Evolutionary conservation across 176 grass and related monocot genomes (phyloP), one percentile per base, ranked within the genome.

Genomic region (Musa schizocarpa): DNA sequence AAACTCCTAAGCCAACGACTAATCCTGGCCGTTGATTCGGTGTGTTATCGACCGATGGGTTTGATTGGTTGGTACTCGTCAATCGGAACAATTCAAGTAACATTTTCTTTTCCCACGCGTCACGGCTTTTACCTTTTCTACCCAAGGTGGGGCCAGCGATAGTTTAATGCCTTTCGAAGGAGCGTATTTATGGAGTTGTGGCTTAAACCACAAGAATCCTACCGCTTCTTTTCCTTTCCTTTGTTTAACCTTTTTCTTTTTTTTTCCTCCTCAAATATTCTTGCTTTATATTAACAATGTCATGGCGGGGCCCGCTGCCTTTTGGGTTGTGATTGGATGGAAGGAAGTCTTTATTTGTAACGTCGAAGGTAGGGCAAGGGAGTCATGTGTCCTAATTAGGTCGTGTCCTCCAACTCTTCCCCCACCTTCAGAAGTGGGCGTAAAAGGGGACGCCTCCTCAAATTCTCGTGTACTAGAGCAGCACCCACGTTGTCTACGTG

Each of bases 161-260:
- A 6, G 34, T 43, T 43, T 43, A 43, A 43, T 43, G 34, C 34
- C 34, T 6, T 43, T 43, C 3, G 3, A 43, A 43, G 34, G 65
- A 9, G 29, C 19, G 29, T 50, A 69, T 69, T 69, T 69, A 69
- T 69, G 14, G 16, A 50, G 1, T 1, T 1, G 2, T 8, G 16
- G 67, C 17, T 50, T 69, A 9, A 10, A 49, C 29, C 67, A 20
- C 67, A 50, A 69, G 67, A 69, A 69, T 50, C 67, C 67, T 69
- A 29, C 34, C 34, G 1, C 7, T 50, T 69, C 19, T n/a, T n/a
- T 10, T 16, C 9, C 29, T 50, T 17, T 69, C 16, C 7, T 17
- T 69, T 69, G 9, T 48, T 34, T 68, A 48, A 5, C 16, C 17
- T 68, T 17, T 14, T 48, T 29, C 4, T 34, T 19, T 8, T 68